Base-by-base conservation (phyloP, 2,329 filamentous ascomycete species). In the Tolypocladium ophioglossoides region DNA sequence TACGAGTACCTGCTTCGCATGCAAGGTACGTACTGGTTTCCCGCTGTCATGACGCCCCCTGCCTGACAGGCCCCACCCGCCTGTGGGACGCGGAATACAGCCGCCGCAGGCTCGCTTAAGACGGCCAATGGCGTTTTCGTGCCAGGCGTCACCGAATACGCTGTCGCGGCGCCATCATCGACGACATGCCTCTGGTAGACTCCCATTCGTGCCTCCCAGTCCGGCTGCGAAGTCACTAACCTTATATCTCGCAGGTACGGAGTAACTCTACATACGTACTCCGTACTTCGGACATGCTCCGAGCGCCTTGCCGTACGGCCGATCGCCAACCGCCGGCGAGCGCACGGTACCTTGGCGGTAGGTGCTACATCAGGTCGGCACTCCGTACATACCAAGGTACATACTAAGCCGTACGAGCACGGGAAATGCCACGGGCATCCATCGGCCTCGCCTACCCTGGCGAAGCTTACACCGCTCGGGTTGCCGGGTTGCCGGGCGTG, bases 21-120 rank as follows among this genome's bases (percentile, higher is more conserved):
- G 40, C 40, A 41, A 41, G 40, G 40, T 18, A 44, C 22, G 40
- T 24, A 9, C 6, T 4, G 22, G 14, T 14, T 38, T 27, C 37
- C 37, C 16, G 37, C 37, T 38, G 37, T 38, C 37, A 38, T n/a
- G 18, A 2, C 27, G 6, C 27, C 27, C 27, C 27, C 27, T 27
- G 27, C 24, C 41, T 30, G 16, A 8, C 2, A 32, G 41, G 9
- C 41, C 41, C 41, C 27, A 16, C 16, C 34, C 44, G 27, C 27
- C 4, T 9, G 48, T 48, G 52, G 52, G 51, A 44, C 27, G 54
- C 54, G 54, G 54, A 56, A 55, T 52, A 44, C n/a, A 51, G 35
- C 38, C 51, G 54, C 49, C 34, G 35, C 35, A 34, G 37, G 39
- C 52, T 56, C 54, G 55, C 55, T 51, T 50, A 56, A 27, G 5